These are phyloP conservation scores for Chalciporus chontae DNA, from an alignment of 768 basidiomycete species.

Conservation along the genomic window DNA sequence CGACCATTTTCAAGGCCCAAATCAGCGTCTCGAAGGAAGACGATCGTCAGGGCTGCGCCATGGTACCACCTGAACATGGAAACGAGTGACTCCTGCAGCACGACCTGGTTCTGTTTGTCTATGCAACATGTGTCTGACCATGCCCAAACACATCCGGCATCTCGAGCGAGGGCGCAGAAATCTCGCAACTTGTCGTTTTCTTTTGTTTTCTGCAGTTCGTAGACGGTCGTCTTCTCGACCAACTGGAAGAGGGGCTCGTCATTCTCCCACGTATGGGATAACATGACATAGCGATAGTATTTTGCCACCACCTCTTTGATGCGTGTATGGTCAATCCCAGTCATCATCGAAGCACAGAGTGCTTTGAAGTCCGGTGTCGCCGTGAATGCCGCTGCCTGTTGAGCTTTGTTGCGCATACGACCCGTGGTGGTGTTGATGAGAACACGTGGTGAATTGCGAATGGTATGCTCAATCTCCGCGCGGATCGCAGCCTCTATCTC, in stretches of 20 bases:
- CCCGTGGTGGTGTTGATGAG: conserved; percentile 8
- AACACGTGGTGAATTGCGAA: conserved; percentile 1
- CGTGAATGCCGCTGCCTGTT: conserved; percentile 8
- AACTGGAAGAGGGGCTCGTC: conserved; percentile 3
- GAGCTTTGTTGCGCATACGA: conserved; percentile 6
- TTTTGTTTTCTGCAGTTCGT: not conserved
- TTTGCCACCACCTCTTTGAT: conserved; percentile 4
- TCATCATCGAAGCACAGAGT: conserved; percentile 6
- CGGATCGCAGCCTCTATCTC: not conserved
- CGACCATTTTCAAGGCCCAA: conserved; percentile 6
- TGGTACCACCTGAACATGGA: conserved; percentile 16
- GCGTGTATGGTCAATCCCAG: not conserved
- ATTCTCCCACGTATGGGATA: conserved; percentile 9
- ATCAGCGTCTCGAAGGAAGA: conserved; percentile 7
- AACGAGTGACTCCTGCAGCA: conserved; percentile 13
- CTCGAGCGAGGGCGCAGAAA: conserved; percentile 1
- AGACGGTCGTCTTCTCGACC: conserved; percentile 7
- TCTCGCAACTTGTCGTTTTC: conserved; percentile 5
- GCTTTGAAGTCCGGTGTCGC: conserved; percentile 2
- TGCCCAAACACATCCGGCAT: conserved; percentile 11
- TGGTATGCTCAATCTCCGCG: not conserved
- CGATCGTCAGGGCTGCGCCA: conserved; percentile 7
- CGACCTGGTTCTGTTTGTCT: not conserved
- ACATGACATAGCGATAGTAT: conserved; percentile 11
- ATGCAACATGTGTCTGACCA: conserved; percentile 18